Base-by-base conservation (phyloP, 2,329 filamentous ascomycete species). In the Fusarium pseudograminearum region DNA sequence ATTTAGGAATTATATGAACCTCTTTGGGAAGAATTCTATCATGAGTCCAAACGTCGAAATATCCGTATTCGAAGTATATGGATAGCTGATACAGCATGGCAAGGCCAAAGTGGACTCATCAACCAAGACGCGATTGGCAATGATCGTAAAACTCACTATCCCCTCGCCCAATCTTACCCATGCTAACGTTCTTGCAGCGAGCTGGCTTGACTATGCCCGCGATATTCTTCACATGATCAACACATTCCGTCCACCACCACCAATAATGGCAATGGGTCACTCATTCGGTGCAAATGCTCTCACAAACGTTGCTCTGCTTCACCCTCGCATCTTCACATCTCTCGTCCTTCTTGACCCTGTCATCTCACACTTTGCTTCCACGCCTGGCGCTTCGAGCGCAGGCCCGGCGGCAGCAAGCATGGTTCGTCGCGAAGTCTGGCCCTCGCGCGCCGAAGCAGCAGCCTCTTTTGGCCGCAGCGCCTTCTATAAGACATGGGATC, bases 221-320 rank as follows among this genome's bases (percentile, higher is more conserved):
- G 95, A 98, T 78, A 87, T 97, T 6, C 85, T 96, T 20, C 89
- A 95, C 76, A 87, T 98, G 80, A 86, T 96, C 81, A 98, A 97
- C 80, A 85, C 88, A 56, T 95, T 97, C 80, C 91, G 93, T 42
- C 82, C 85, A 86, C 91, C 92, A 15, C 91, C 91, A 1, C 95
- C 95, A 3, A 83, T 98, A 22, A 81, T 98, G 67, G 94, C 93
- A 59, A 80, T 98, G 30, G 95, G 93, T 18, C 95, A 98, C 81
- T 97, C 93, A 73, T 94, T 97, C 84, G 95, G 95, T 72, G 94
- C 87, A 69, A 88, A 87, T 76, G 87, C 92, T 61, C 85, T 98
- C 56, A 84, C 87, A 56, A 89, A 93, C 72, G 83, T 95, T 18
- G 83, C 92, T 7, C 82, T 95, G 14, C 86, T 93, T 71, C 91